Evolutionary conservation across 73 alveolate species (phyloP), one percentile per base, ranked within the genome.

Genomic region (Paramecium caudatum): DNA sequence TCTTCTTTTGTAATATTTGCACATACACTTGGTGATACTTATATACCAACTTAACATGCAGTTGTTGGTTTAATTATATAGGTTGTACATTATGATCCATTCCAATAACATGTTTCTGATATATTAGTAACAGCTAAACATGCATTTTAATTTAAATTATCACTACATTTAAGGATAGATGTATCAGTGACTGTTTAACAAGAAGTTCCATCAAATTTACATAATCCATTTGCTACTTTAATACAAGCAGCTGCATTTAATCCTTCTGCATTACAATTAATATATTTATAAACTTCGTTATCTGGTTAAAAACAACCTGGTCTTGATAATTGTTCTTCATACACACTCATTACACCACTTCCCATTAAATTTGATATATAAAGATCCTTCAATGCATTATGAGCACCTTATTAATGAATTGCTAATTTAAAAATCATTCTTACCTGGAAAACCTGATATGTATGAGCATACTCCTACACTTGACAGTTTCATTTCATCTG

Each of bases 21-120:
- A 36, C 83, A 65, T 16, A 65, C 55, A 65, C 83, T 65, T 0
- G 83, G 83, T 13, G 83, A 65, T 1, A 65, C 83, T 49, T 65
- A 33, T 33, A 10, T 21, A 32, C 19, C 83, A 65, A 65, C 27
- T 1, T 46, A 36, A 21, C 88, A 74, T 36, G 43, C 0, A 12
- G 47, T 74, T 9, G 3, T 12, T 37, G 25, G 5, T 1, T 30
- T 39, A 21, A 74, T 47, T 74, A 5, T 5, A 74, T 37, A 74
- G 36, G 23, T 41, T 5, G 68, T 16, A 41, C 88, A 74, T 27
- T 30, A 30, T 13, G 16, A 19, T 9, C 47, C 88, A 7, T 13
- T 17, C 88, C 88, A 74, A 74, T 74, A 74, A 41, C 88, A 74
- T 7, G 88, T 30, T 15, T 36, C 32, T 0, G 17, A 4, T 7